These are phyloP conservation scores for Tulasnella sp. DNA, from an alignment of 768 basidiomycete genomes.

Conservation along the genomic window DNA sequence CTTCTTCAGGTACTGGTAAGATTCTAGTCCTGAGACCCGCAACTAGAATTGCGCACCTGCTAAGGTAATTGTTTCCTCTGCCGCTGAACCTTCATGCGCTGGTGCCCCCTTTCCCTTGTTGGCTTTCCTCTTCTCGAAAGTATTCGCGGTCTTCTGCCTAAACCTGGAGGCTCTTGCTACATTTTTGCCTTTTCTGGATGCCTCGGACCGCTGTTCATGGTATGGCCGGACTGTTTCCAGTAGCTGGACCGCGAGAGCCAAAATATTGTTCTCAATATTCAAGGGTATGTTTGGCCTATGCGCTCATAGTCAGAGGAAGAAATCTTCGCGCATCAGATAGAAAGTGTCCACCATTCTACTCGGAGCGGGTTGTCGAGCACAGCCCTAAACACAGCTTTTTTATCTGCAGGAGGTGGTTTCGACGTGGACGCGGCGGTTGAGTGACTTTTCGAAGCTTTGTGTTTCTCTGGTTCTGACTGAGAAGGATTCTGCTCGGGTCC, in stretches of 20 bases:
- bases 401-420: slow-evolving; percentile 29
- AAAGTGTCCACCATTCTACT: slow-evolving; percentile 43
- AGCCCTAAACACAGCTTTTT: slow-evolving; percentile 54
- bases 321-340: neutral
- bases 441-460: slow-evolving; percentile 11
- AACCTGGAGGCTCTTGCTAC: neutral
- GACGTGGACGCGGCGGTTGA: slow-evolving; percentile 8
- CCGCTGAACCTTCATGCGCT: neutral
- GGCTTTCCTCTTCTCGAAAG: neutral
- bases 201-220: slow-evolving; percentile 28
- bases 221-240: slow-evolving; percentile 29
- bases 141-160: neutral
- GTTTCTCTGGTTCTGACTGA: neutral
- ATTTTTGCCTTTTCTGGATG: neutral
- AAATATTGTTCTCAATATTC: slow-evolving; percentile 49
- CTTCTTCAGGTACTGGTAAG: neutral
- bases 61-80: neutral
- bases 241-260: slow-evolving; percentile 39
- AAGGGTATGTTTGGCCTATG: slow-evolving; percentile 50
- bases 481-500: neutral
- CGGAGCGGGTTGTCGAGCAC: slow-evolving; percentile 64
- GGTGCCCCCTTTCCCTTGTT: neutral
- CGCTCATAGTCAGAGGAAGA: neutral
- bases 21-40: no score
- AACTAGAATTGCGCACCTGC: neutral